Evolutionary conservation across 2,329 filamentous ascomycete species (phyloP).

Genomic region (Fusarium sp.): DNA sequence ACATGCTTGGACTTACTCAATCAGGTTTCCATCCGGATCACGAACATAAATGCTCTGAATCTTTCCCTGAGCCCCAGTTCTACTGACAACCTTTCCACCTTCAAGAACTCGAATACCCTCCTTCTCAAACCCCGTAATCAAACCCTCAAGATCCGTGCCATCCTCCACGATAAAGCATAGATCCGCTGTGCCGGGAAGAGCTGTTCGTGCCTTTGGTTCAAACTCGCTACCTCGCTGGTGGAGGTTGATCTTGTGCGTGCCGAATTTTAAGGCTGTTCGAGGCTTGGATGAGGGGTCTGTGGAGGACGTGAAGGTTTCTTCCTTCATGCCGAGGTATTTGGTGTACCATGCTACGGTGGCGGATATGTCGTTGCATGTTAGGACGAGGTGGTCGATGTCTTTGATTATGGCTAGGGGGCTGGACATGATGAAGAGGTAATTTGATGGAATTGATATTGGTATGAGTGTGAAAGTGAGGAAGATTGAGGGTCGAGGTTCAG

Average conservation of each 20-base stretch:
- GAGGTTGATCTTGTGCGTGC: constrained; percentile 73
- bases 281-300: constrained; percentile 49
- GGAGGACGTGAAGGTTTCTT: constrained; percentile 65
- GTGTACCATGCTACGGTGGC: constrained; percentile 70
- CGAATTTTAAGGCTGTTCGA: constrained; percentile 70
- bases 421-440: constrained; percentile 22
- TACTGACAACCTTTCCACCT: constrained; percentile 64
- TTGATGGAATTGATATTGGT: neutral
- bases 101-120: constrained; percentile 66
- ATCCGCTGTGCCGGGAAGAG: constrained; percentile 71
- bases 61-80: constrained; percentile 70
- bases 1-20: constrained; percentile 65
- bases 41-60: constrained; percentile 72
- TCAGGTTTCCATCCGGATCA: constrained; percentile 74
- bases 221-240: constrained; percentile 72
- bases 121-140: constrained; percentile 59
- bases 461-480: neutral
- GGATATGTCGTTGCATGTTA: constrained; percentile 68
- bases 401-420: constrained; percentile 52
- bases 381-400: constrained; percentile 72
- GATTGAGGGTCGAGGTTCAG: neutral
- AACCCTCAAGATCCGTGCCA: constrained; percentile 59
- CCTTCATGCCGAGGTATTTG: constrained; percentile 69
- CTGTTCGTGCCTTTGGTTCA: constrained; percentile 69
- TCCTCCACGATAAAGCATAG: constrained; percentile 72